Percentiles rank a stretch among this genome's conserved stretches.
Evolutionary conservation across 192 early-diverging fungal genomes (phyloP).

Genomic region (Chytriomyces sp.): DNA sequence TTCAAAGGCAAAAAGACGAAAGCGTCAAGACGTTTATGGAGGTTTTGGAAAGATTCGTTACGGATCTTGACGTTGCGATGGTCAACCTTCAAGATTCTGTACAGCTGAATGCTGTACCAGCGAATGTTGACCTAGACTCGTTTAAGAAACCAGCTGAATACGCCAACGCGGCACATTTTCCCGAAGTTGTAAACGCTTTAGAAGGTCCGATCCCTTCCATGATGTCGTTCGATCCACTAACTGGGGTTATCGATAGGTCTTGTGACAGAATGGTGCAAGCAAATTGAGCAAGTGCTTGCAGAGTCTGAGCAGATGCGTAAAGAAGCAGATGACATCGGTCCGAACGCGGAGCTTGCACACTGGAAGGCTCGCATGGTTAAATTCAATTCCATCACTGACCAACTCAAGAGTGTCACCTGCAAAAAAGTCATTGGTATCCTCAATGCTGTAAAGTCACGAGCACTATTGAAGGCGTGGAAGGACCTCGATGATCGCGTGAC

Average conservation of each 20-base stretch:
- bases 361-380: constrained; percentile 74
- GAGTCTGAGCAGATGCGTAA: constrained; percentile 70
- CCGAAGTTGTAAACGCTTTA: constrained; percentile 57
- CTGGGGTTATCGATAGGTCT: constrained; percentile 36
- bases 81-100: constrained; percentile 66
- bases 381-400: constrained; percentile 69
- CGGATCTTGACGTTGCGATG: constrained; percentile 67
- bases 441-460: constrained; percentile 61
- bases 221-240: constrained; percentile 7
- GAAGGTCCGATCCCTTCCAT: constrained; percentile 49
- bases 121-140: constrained; percentile 57
- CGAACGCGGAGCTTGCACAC: constrained; percentile 69
- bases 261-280: constrained; percentile 68
- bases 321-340: constrained; percentile 70
- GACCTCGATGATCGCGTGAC: constrained; percentile 68
- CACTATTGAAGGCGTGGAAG: constrained; percentile 63
- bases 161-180: constrained; percentile 56
- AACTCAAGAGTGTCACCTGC: constrained; percentile 59
- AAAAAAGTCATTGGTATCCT: constrained; percentile 71
- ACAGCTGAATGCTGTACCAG: constrained; percentile 47
- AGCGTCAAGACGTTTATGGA: constrained; percentile 59
- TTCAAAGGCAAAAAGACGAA: constrained; percentile 55
- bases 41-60: constrained; percentile 58
- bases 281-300: constrained; percentile 68
- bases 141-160: constrained; percentile 62